Percentiles rank a stretch among this genome's conserved stretches.
Conservation (phyloP, 345 rosid species). For the Hypericum androsaemum region DNA sequence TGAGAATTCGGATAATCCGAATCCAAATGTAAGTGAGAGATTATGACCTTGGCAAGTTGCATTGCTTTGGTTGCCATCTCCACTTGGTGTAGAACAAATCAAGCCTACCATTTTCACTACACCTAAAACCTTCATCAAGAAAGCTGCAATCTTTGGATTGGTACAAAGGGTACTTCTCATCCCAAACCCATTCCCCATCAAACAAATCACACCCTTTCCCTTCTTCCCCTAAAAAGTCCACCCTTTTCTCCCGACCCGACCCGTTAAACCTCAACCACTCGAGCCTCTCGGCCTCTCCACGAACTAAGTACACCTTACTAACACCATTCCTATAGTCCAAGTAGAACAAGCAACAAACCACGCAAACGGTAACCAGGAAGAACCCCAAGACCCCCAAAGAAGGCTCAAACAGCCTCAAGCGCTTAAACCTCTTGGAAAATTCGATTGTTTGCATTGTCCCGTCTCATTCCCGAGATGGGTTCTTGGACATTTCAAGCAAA, state of each 20-base stretch:
- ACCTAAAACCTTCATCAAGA: constrained; percentile 77
- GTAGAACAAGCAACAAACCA: constrained; percentile 56
- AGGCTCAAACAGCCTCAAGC: constrained; percentile 54
- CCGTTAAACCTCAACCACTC: constrained; percentile 45
- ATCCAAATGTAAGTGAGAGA: too few relatives aligned
- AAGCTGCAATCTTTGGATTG: constrained; percentile 72
- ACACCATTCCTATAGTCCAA: constrained; percentile 44
- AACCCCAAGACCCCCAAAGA: constrained; percentile 60
- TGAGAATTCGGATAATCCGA: too few relatives aligned
- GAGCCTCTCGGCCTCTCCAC: constrained; percentile 48
- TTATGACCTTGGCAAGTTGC: constrained; percentile 86
- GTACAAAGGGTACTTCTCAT: constrained; percentile 75
- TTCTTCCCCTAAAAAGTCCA: constrained; percentile 47
- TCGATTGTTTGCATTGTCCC: constrained; percentile 32
- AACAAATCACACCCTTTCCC: constrained; percentile 64
- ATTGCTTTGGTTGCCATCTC: constrained; percentile 90
- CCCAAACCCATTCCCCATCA: constrained; percentile 96
- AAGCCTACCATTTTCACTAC: constrained; percentile 79
- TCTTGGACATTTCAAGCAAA: background rate
- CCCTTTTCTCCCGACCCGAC: constrained; percentile 18
- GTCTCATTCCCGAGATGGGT: constrained; percentile 30
- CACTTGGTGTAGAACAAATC: constrained; percentile 80
- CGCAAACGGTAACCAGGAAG: constrained; percentile 43
- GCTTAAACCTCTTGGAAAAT: constrained; percentile 48
- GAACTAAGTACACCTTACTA: constrained; percentile 33